Conservation (phyloP, 2,329 filamentous ascomycete genomes). For the Neonectria coccinea region DNA sequence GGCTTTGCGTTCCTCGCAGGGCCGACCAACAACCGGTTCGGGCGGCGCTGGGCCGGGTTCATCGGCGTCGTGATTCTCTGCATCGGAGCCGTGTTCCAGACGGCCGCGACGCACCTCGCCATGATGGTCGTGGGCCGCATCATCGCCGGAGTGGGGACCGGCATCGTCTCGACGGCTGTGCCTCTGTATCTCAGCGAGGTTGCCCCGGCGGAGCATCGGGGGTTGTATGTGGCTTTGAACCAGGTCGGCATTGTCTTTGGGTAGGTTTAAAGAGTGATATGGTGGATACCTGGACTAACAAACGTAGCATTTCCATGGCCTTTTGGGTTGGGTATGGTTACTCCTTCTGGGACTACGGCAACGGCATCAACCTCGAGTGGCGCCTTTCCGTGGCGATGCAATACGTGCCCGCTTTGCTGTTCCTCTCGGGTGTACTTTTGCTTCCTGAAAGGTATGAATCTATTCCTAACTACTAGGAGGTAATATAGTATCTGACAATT, state of each 20-base stretch:
- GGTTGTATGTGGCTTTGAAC: slow-evolving; percentile 69
- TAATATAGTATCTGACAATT: neutral
- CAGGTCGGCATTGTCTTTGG: slow-evolving; percentile 69
- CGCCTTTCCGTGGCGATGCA: slow-evolving; percentile 64
- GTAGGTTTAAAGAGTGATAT: slow-evolving; percentile 48
- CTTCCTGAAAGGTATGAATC: slow-evolving; percentile 64
- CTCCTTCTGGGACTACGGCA: slow-evolving; percentile 62
- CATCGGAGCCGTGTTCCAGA: slow-evolving; percentile 62
- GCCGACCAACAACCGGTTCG: slow-evolving; percentile 62
- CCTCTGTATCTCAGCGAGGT: slow-evolving; percentile 71
- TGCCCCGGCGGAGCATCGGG: slow-evolving; percentile 64
- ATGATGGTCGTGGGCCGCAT: slow-evolving; percentile 64
- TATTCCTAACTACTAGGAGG: no score
- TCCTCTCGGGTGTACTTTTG: slow-evolving; percentile 62
- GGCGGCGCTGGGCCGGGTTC: slow-evolving; percentile 64
- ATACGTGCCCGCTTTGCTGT: slow-evolving; percentile 63
- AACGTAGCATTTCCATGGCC: slow-evolving; percentile 19
- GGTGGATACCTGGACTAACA: neutral
- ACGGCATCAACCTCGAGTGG: slow-evolving; percentile 63
- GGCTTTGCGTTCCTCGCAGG: slow-evolving; percentile 68
- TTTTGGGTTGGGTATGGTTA: slow-evolving; percentile 67
- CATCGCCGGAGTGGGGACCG: slow-evolving; percentile 64
- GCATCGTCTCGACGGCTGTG: slow-evolving; percentile 67
- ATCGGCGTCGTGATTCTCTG: slow-evolving; percentile 59
- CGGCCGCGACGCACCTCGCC: slow-evolving; percentile 54